A percentile compares a stretch with the other conserved stretches of the same genome.
These are phyloP conservation scores for Gracilariopsis chorda DNA, from an alignment of 23 red algal species.

Conservation along the genomic window DNA sequence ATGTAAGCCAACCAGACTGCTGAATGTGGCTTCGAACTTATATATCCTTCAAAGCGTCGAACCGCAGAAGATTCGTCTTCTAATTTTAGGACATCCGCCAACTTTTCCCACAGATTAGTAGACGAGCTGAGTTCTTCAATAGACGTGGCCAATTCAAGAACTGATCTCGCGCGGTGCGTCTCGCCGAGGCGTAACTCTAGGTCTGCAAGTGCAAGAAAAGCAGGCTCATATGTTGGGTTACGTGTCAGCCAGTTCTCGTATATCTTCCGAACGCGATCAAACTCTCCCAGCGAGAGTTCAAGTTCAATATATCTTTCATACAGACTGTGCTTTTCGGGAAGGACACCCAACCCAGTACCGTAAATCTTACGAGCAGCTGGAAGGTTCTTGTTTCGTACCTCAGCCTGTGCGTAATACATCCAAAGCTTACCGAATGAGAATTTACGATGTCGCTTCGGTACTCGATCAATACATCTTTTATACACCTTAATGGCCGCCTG, in stretches of 20 bases:
- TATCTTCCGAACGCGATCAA: slow-evolving; percentile 53
- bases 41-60: slow-evolving; percentile 10
- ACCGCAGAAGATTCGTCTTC: neutral
- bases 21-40: neutral
- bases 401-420: slow-evolving; percentile 56
- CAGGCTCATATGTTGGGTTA: slow-evolving; percentile 7
- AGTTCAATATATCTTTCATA: slow-evolving; percentile 77
- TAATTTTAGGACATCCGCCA: slow-evolving; percentile 52
- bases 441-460: slow-evolving; percentile 59
- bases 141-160: slow-evolving; percentile 56
- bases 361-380: slow-evolving; percentile 57
- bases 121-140: slow-evolving; percentile 34
- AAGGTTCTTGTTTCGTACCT: slow-evolving; percentile 55
- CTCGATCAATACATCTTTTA: neutral
- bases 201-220: slow-evolving; percentile 65
- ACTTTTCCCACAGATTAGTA: slow-evolving; percentile 64
- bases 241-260: slow-evolving; percentile 67
- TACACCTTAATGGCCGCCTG: slow-evolving; percentile 47
- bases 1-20: slow-evolving; percentile 42
- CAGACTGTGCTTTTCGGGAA: slow-evolving; percentile 44
- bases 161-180: slow-evolving; percentile 33
- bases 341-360: slow-evolving; percentile 65
- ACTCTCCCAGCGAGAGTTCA: slow-evolving; percentile 74
- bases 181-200: slow-evolving; percentile 70
- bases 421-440: slow-evolving; percentile 76